Evolutionary conservation across 1,284 basidiomycete genomes (phyloP).

Genomic region (Fomitiporia mediterranea): DNA sequence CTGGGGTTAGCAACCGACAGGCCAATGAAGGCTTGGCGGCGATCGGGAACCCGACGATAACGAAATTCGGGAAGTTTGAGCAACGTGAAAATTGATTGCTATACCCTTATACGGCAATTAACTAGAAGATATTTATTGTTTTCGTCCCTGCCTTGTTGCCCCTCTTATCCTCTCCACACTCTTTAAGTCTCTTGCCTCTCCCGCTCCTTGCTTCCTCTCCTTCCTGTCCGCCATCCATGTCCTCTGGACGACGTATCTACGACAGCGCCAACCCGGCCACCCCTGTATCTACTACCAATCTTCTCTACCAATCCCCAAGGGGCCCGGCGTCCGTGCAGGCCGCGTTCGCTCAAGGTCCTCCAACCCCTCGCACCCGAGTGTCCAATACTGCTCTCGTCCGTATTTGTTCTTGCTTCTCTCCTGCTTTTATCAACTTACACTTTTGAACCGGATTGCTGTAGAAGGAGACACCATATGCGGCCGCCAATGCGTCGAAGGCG

Average conservation of each 20-base stretch:
- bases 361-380: slow-evolving; percentile 31
- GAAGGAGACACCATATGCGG: slow-evolving; percentile 43
- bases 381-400: slow-evolving; percentile 41
- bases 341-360: slow-evolving; percentile 41
- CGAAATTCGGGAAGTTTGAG: too few relatives aligned
- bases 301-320: slow-evolving; percentile 34
- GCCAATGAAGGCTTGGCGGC: too few relatives aligned
- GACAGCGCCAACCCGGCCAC: slow-evolving; percentile 10
- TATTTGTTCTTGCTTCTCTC: slow-evolving; percentile 17
- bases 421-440: slow-evolving; percentile 16
- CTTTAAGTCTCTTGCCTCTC: not conserved
- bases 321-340: slow-evolving; percentile 34
- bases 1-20: not conserved
- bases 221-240: slow-evolving; percentile 4
- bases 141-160: not conserved
- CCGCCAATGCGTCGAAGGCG: slow-evolving; percentile 25
- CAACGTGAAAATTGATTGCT: too few relatives aligned
- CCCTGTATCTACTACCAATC: slow-evolving; percentile 12
- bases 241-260: slow-evolving; percentile 11
- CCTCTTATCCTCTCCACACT: not conserved
- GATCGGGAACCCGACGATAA: too few relatives aligned
- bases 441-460: slow-evolving; percentile 23
- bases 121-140: too few relatives aligned
- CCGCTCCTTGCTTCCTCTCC: not conserved
- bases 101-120: too few relatives aligned